These are phyloP conservation scores for Trametes gibbosa DNA, from an alignment of 768 basidiomycete species.

Conservation along the genomic window DNA sequence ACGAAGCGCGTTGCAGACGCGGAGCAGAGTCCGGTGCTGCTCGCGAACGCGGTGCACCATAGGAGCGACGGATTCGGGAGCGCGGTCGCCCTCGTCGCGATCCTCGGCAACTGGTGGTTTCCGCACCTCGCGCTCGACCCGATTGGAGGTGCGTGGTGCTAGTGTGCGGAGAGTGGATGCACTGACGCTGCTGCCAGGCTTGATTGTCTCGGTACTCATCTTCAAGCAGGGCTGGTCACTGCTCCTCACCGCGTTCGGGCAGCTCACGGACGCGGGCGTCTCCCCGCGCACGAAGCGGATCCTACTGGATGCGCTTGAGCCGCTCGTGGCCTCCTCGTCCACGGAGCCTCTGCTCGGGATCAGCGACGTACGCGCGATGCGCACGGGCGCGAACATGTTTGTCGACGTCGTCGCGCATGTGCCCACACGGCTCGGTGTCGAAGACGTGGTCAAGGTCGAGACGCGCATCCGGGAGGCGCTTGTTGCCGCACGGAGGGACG, in stretches of 20 bases:
- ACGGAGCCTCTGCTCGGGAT: constrained; percentile 40
- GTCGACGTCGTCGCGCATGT: constrained; percentile 83
- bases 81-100: constrained; percentile 86
- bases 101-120: constrained; percentile 84
- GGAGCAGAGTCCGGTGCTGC: constrained; percentile 86
- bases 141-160: constrained; percentile 66
- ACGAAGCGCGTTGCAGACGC: constrained; percentile 89
- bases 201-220: constrained; percentile 89
- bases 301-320: constrained; percentile 56
- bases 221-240: constrained; percentile 72
- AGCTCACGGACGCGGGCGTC: constrained; percentile 83
- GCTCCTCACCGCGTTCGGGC: constrained; percentile 67
- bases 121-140: constrained; percentile 90
- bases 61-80: constrained; percentile 97
- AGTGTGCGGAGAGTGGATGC: not conserved
- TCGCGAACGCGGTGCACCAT: constrained; percentile 97
- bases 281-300: constrained; percentile 50
- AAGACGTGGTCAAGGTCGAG: constrained; percentile 60
- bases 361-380: constrained; percentile 63
- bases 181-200: constrained; percentile 42
- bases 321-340: constrained; percentile 41
- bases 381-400: constrained; percentile 76
- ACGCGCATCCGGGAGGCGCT: constrained; percentile 53
- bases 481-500: constrained; percentile 57
- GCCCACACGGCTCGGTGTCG: constrained; percentile 52